Conservation (phyloP, 2,329 filamentous ascomycete species). For the Podosphaera fusca region DNA sequence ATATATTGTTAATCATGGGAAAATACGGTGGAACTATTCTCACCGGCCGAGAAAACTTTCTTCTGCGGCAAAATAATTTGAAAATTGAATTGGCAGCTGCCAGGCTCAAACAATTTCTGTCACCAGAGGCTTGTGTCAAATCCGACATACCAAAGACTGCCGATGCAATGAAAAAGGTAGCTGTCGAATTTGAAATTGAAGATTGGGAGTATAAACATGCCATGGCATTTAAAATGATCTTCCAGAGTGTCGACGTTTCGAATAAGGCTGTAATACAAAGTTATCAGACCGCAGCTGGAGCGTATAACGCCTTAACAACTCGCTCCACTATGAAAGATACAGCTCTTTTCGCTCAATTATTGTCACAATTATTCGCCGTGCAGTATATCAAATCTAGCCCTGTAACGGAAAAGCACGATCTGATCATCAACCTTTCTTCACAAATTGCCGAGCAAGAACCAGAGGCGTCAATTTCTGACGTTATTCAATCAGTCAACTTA, state of each 20-base stretch:
- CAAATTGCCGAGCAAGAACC: too few relatives aligned
- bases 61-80: neutral
- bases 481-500: too few relatives aligned
- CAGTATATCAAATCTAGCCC: too few relatives aligned
- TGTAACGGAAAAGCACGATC: too few relatives aligned
- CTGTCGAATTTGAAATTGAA: neutral
- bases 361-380: too few relatives aligned
- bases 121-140: neutral
- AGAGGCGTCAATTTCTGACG: too few relatives aligned
- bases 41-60: neutral
- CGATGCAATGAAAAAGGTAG: neutral
- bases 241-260: neutral
- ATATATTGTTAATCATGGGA: neutral
- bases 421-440: too few relatives aligned
- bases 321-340: too few relatives aligned
- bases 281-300: neutral
- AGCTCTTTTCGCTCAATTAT: too few relatives aligned
- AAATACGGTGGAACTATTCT: neutral
- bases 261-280: neutral
- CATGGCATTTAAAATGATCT: neutral
- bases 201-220: neutral
- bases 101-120: neutral
- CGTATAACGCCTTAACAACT: too few relatives aligned
- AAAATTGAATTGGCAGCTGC: neutral
- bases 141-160: neutral